Base-by-base conservation (phyloP, 2,329 filamentous ascomycete genomes). In the Decorospora gaudefroyi region DNA sequence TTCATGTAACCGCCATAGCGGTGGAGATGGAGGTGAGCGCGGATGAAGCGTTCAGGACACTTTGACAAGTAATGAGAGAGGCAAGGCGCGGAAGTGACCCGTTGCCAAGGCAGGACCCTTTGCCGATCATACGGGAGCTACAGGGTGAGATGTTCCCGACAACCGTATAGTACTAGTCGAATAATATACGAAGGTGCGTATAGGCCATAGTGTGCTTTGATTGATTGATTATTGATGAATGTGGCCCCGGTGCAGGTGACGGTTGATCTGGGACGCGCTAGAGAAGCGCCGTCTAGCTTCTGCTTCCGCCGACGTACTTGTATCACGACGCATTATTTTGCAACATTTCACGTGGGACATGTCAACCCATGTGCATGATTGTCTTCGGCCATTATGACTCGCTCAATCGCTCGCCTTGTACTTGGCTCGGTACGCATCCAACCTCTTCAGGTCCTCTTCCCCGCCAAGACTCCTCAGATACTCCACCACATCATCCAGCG, bases 401-500 rank as follows among this genome's bases (percentile, higher is more conserved):
- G 4, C 32, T 44, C 33, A 71, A 39, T 72, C 70, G 44, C 61
- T 72, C 12, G 70, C 69, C 53, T 56, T 65, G 51, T 73, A 73
- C 56, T 70, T 72, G 6, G 53, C 64, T 34, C 70, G 46, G 41
- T 73, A 73, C 51, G 70, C 70, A 40, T 72, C 63, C 39, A 73
- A 38, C 36, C 62, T 62, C 61, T 66, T 69, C 37, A 78, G 55
- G 54, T 78, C 75, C 12, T 75, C 74, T 35, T 71, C 68, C 32
- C 70, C 69, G 1, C 74, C 76, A 54, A 73, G 55, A 22, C 65
- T 64, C 63, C 68, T 70, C 58, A 76, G 57, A 38, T 71, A 76
- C 49, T 69, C 70, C 35, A 77, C 68, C 58, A 97, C 84, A 71
- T 97, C 90, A 63, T 90, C 83, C 55, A 97, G 78, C 28, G 86